A percentile compares a stretch with the other conserved stretches of the same genome.
Evolutionary conservation across 106 monocot species (phyloP).

Genomic region (Dendrobium catenatum): DNA sequence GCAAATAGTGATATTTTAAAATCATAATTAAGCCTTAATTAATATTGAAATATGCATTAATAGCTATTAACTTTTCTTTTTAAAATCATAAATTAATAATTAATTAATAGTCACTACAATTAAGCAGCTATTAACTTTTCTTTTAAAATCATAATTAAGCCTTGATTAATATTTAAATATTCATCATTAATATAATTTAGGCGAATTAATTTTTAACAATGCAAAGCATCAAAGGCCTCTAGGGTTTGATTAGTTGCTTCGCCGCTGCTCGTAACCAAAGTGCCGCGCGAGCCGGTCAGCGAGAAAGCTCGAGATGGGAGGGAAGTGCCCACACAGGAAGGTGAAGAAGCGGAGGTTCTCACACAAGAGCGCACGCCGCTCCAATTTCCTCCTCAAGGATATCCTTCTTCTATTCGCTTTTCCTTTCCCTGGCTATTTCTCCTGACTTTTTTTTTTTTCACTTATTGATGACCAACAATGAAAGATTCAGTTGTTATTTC

Average conservation of each 20-base stretch:
- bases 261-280: neutral
- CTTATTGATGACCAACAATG: neutral
- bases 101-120: too few relatives aligned
- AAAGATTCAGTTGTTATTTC: neutral
- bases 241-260: neutral
- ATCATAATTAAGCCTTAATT: too few relatives aligned
- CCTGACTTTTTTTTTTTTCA: neutral
- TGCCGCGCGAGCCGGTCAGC: neutral
- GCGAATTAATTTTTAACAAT: too few relatives aligned
- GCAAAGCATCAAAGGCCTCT: neutral
- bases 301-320: conserved; percentile 54
- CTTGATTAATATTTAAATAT: too few relatives aligned
- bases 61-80: too few relatives aligned
- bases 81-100: too few relatives aligned
- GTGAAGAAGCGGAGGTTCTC: conserved; percentile 89
- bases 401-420: conserved; percentile 31
- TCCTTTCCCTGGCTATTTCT: neutral
- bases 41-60: too few relatives aligned
- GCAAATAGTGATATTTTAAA: too few relatives aligned
- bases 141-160: too few relatives aligned
- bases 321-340: conserved; percentile 93
- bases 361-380: conserved; percentile 73
- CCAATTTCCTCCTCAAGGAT: conserved; percentile 87
- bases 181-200: too few relatives aligned
- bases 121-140: too few relatives aligned